Evolutionary conservation across 441 rosid genomes (phyloP).

Genomic region (Populus hybrid): DNA sequence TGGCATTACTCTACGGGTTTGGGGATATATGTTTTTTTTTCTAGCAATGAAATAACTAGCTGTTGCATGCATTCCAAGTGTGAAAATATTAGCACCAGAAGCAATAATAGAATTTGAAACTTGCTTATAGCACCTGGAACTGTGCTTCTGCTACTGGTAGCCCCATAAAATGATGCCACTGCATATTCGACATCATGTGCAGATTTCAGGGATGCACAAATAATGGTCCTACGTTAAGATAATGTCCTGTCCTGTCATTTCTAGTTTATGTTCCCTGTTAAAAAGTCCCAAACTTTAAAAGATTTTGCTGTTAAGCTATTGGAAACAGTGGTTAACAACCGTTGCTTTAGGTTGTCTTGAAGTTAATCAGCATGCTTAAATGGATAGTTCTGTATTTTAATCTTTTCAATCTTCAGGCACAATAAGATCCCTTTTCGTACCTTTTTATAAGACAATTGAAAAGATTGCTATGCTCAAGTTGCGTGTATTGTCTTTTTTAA

Average conservation of each 20-base stretch:
- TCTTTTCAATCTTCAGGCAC: neutral
- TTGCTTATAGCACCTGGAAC: no score
- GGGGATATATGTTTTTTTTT: neutral
- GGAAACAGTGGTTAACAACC: neutral
- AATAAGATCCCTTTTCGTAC: neutral
- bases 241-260: neutral
- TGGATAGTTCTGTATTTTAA: neutral
- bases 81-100: neutral
- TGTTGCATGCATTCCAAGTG: neutral
- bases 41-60: neutral
- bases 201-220: neutral
- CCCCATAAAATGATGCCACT: neutral
- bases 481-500: neutral
- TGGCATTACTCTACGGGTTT: neutral
- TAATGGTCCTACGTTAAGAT: neutral
- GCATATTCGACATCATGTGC: neutral
- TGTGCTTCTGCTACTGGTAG: no score
- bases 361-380: neutral
- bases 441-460: neutral
- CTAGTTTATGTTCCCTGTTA: neutral
- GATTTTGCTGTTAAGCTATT: neutral
- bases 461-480: neutral
- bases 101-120: no score
- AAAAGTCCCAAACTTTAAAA: neutral
- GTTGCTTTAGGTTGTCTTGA: no score